Evolutionary conservation across 164 flowering plant species (phyloP), one percentile per base, ranked within the genome.

Genomic region (Taxillus chinensis): DNA sequence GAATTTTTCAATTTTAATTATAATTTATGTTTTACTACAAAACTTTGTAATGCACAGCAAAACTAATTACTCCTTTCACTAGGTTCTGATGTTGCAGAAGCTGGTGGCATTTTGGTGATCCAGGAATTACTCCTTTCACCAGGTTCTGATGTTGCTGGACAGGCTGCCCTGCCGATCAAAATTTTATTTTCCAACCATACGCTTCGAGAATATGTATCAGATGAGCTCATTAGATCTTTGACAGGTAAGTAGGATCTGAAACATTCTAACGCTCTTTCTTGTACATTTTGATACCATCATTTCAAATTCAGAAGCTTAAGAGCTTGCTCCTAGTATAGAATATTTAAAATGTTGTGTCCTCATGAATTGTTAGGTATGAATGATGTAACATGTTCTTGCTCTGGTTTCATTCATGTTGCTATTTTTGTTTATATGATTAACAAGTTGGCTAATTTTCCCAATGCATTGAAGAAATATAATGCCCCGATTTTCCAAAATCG

Each of bases 31-130:
- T n/a, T n/a, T n/a, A 41, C 73, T 90, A 68, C 97, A 90, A 64
- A 90, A 90, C 69, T 81, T 87, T 69, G 97, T 87, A 61, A 82
- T 86, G 89, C 77, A 71, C 66, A 87, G 97, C 70, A 71, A 92
- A 75, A 82, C 92, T 13, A 90, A 90, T 65, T n/a, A n/a, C n/a
- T n/a, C n/a, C n/a, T n/a, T n/a, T n/a, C n/a, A n/a, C n/a, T n/a
- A n/a, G n/a, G n/a, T n/a, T n/a, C n/a, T n/a, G n/a, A 80, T 57
- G 92, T 90, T 70, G 97, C 97, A 41, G 95, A 90, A 79, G 97
- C 97, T 3, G 97, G 97, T 43, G 97, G 97, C 65, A 78, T 90
- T 64, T 71, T 86, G 72, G 83, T 86, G 15, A 70, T 90, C 67
- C 97, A 86, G 75, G 95, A 87, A 62, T 63, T 87, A 16, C 71